Conservation (phyloP, 2,329 filamentous ascomycete genomes). For the Ophiognomonia clavigignenti-juglandacearum region DNA sequence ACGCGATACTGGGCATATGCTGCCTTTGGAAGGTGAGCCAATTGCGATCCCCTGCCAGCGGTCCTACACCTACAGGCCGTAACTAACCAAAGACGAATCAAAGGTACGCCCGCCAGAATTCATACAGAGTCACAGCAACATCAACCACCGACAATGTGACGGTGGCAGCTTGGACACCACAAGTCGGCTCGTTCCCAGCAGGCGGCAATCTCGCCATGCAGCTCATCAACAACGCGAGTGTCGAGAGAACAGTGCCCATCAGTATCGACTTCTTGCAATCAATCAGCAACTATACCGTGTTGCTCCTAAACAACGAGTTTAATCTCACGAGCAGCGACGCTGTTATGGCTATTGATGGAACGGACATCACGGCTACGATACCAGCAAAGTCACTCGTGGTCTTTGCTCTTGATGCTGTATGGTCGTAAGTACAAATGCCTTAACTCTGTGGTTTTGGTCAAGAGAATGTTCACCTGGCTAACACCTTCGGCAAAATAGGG, state of each 20-base stretch:
- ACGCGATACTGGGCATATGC: constrained; percentile 11
- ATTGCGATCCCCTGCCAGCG: background rate
- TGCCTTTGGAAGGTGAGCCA: constrained; percentile 7
- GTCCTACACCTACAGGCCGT: too few relatives aligned
- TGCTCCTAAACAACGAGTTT: constrained; percentile 7
- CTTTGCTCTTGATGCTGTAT: constrained; percentile 4
- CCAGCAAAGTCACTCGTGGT: constrained; percentile 5
- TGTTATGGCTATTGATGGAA: background rate
- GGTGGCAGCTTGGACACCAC: constrained; percentile 6
- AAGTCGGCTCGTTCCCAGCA: constrained; percentile 5
- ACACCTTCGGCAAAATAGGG: too few relatives aligned
- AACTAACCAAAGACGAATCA: too few relatives aligned
- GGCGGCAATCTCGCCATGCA: constrained; percentile 13
- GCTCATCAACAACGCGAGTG: constrained; percentile 14
- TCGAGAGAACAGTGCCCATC: background rate
- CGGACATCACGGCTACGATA: constrained; percentile 4
- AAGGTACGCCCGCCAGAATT: constrained; percentile 14
- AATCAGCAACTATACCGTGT: constrained; percentile 3
- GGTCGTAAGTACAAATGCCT: constrained; percentile 1
- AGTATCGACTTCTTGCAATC: background rate
- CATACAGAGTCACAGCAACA: constrained; percentile 7
- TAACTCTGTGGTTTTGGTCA: too few relatives aligned
- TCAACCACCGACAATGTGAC: constrained; percentile 7
- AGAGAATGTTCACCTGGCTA: too few relatives aligned
- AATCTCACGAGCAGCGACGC: constrained; percentile 1